Percentiles rank a stretch among this genome's conserved stretches.
Conservation (phyloP, 768 basidiomycete genomes). For the Mycena floridula region DNA sequence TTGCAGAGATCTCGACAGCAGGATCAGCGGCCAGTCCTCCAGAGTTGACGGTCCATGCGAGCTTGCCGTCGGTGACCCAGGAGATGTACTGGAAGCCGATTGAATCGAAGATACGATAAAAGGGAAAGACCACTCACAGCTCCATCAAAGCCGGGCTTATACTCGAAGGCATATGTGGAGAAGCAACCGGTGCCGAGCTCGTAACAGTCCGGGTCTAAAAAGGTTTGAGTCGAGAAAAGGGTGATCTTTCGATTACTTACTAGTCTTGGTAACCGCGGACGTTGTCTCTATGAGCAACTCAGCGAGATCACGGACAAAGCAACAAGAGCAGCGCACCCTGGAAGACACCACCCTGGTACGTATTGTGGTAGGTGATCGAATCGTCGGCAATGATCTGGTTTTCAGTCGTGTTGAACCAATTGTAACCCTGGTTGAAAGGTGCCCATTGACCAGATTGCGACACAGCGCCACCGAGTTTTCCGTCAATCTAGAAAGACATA, state of each 20-base stretch:
- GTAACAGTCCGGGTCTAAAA: slow-evolving; percentile 67
- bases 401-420: slow-evolving; percentile 54
- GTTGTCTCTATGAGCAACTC: slow-evolving; percentile 57
- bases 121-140: neutral
- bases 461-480: too few species aligned
- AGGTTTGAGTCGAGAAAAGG: too few species aligned
- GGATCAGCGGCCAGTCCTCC: slow-evolving; percentile 62
- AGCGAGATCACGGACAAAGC: too few species aligned
- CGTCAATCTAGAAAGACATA: too few species aligned
- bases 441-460: slow-evolving; percentile 86
- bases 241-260: slow-evolving; percentile 20
- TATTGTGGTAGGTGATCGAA: slow-evolving; percentile 49
- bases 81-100: slow-evolving; percentile 75
- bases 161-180: slow-evolving; percentile 47
- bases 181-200: slow-evolving; percentile 55
- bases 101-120: neutral
- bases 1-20: slow-evolving; percentile 49
- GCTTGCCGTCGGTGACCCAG: slow-evolving; percentile 67
- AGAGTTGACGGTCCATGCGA: slow-evolving; percentile 71
- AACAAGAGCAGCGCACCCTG: too few species aligned
- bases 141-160: neutral
- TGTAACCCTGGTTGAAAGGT: slow-evolving; percentile 75
- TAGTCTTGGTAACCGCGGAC: slow-evolving; percentile 75
- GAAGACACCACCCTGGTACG: slow-evolving; percentile 37
- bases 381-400: slow-evolving; percentile 56